phyloP scores from a whole-genome alignment of 768 basidiomycete species.

The Xerocomus potaroensis region DNA sequence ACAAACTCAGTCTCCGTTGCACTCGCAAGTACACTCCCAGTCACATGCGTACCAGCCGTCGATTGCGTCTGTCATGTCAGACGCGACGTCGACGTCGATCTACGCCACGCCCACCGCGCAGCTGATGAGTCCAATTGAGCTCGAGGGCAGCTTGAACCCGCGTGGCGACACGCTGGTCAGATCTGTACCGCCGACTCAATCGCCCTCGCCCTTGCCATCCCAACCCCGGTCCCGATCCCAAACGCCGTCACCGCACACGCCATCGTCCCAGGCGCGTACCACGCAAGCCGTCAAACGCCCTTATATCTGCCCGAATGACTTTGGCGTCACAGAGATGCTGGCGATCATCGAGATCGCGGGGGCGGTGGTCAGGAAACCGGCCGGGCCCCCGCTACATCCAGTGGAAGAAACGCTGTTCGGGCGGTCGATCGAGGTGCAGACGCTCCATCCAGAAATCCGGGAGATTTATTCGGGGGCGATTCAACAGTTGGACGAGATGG shows the following conservation, averaged over 20 bases:
- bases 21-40: conserved; percentile 7
- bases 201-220: not conserved
- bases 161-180: conserved; percentile 23
- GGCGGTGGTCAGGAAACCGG: conserved; percentile 31
- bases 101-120: conserved; percentile 44
- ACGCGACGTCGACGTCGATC: conserved; percentile 37
- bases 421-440: conserved; percentile 50
- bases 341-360: conserved; percentile 75
- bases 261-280: no score
- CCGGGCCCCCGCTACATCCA: conserved; percentile 46
- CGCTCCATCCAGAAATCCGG: conserved; percentile 65
- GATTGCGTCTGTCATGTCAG: conserved; percentile 71
- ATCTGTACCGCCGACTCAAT: conserved; percentile 7
- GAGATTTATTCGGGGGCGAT: conserved; percentile 70
- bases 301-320: conserved; percentile 71
- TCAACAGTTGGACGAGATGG: conserved; percentile 74
- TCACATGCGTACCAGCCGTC: conserved; percentile 51
- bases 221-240: not conserved
- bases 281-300: conserved; percentile 37
- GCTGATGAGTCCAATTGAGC: conserved; percentile 22
- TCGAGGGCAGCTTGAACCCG: conserved; percentile 4
- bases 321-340: conserved; percentile 84
- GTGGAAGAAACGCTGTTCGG: conserved; percentile 77
- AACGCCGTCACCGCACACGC: not conserved
- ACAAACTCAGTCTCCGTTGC: conserved; percentile 26